A percentile compares a stretch with the other conserved stretches of the same genome.
These are phyloP conservation scores for Calonectria ilicicola DNA, from an alignment of 2,329 filamentous ascomycete species.

Conservation along the genomic window DNA sequence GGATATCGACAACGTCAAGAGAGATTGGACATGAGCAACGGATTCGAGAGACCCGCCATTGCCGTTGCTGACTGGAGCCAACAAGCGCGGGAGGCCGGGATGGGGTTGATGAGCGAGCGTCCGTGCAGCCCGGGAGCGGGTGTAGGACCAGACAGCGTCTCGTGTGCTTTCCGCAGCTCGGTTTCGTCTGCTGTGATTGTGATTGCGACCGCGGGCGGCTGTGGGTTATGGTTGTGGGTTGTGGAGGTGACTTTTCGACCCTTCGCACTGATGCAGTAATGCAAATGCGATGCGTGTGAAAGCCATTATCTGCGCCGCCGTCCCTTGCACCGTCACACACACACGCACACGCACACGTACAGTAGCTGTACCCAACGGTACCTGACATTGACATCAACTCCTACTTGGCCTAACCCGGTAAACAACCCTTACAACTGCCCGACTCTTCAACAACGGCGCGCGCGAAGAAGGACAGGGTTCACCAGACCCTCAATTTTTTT, in stretches of 20 bases:
- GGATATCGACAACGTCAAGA: neutral
- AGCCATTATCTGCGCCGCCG: neutral
- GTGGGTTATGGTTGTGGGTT: neutral
- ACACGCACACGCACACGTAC: neutral
- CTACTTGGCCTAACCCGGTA: slow-evolving; percentile 12
- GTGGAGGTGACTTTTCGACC: neutral
- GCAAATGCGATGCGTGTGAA: slow-evolving; percentile 11
- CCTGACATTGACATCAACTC: slow-evolving; percentile 17
- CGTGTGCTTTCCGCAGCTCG: slow-evolving; percentile 4
- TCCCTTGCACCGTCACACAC: slow-evolving; percentile 17
- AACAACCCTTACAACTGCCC: slow-evolving; percentile 8
- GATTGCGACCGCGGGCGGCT: neutral
- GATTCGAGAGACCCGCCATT: slow-evolving; percentile 32
- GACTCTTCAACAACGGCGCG: slow-evolving; percentile 15
- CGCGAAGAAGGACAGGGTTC: slow-evolving; percentile 9
- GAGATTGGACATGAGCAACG: slow-evolving; percentile 7
- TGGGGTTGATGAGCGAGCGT: slow-evolving; percentile 18
- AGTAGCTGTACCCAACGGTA: slow-evolving; percentile 22
- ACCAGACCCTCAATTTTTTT: slow-evolving; percentile 10
- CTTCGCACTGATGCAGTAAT: neutral
- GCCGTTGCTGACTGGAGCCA: slow-evolving; percentile 34
- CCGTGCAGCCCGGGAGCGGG: slow-evolving; percentile 16
- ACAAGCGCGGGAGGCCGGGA: slow-evolving; percentile 39
- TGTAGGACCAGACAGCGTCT: slow-evolving; percentile 7
- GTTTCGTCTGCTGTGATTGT: neutral